A percentile compares a stretch with the other conserved stretches of the same genome.
Evolutionary conservation across 148 eudicot genomes (phyloP).

Genomic region (Vaccinium darrowii): DNA sequence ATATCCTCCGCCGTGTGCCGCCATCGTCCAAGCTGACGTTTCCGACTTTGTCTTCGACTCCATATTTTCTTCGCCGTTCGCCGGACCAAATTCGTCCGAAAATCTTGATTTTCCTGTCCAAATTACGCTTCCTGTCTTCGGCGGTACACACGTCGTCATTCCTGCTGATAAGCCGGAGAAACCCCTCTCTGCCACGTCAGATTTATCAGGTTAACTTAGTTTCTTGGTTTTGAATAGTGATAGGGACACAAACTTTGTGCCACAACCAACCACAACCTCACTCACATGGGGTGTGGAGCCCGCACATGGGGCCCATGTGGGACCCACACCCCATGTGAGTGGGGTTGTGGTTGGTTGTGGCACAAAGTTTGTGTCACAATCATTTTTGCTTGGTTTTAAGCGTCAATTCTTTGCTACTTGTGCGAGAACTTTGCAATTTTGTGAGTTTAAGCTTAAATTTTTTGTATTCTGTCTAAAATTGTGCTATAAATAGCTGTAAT

Average conservation of each 20-base stretch:
- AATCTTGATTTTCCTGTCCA: not conserved
- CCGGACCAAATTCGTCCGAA: not conserved
- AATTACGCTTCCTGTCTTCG: not conserved
- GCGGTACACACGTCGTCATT: not conserved
- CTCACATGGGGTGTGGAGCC: no score
- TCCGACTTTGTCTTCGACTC: no score
- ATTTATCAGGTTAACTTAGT: not conserved
- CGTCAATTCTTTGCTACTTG: not conserved
- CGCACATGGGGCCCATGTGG: no score
- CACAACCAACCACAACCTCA: no score
- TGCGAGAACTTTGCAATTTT: not conserved
- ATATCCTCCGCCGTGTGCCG: no score
- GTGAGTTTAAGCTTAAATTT: not conserved
- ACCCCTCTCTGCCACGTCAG: not conserved
- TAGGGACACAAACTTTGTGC: no score
- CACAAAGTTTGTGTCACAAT: no score
- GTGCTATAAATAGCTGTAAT: not conserved
- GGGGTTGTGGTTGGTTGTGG: no score
- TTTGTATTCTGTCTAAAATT: not conserved
- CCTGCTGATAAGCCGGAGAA: not conserved
- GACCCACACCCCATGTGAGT: no score
- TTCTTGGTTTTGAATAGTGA: no score
- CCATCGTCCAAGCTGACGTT: no score
- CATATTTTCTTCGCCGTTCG: slow-evolving; percentile 15
- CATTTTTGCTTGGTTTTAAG: not conserved